These are phyloP conservation scores for Trichomonas tenax DNA, from an alignment of 208 protist species.

Conservation along the genomic window DNA sequence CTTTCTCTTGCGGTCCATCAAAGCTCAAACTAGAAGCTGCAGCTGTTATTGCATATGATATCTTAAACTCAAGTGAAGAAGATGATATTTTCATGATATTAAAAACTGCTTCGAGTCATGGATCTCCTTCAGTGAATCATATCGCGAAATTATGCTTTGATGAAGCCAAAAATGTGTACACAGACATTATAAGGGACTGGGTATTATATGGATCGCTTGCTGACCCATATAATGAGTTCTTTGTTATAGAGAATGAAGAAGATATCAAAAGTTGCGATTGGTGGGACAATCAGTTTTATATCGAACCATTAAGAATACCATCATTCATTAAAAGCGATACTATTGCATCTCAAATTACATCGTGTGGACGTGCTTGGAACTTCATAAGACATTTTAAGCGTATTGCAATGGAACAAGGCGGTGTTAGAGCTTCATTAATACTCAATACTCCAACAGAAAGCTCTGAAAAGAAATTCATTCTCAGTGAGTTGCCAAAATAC, in stretches of 20 bases:
- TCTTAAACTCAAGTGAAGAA: neutral
- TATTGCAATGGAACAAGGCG: neutral
- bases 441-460: neutral
- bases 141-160: neutral
- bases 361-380: neutral
- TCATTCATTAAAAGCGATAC: neutral
- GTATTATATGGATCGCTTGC: neutral
- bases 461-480: neutral
- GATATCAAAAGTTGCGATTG: neutral
- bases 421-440: neutral
- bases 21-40: neutral
- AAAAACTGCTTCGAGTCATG: neutral
- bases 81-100: neutral
- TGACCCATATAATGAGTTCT: slow-evolving; percentile 1
- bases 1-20: neutral
- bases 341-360: neutral
- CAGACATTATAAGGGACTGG: neutral
- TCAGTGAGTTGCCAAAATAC: neutral
- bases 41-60: neutral
- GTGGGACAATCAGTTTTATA: neutral
- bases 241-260: neutral
- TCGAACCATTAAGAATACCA: neutral
- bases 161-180: neutral
- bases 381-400: neutral
- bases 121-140: neutral